Evolutionary conservation across 345 rosid species (phyloP), one percentile per base, ranked within the genome.

Genomic region (Gossypium turneri): DNA sequence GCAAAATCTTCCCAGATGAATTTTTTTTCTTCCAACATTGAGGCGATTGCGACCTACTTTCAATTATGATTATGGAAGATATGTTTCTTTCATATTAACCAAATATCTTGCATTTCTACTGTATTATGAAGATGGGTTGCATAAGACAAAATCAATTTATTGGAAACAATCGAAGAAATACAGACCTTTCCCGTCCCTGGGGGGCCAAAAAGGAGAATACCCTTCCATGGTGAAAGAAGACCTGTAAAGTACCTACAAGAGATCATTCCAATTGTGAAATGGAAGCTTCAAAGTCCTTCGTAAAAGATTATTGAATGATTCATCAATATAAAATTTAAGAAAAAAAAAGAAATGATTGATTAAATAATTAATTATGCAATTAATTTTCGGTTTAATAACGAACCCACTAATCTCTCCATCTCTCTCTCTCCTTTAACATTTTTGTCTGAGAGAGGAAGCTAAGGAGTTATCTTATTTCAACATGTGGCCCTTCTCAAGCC

Each of bases 181-280:
- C 78, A 43, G 24, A 95, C 99, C 99, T 95, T 95, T 78, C 99
- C 99, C 2, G 99, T 95, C 78, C 99, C 98, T 1, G 98, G 96
- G 56, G 99, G 99, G 34, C 99, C 99, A 77, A 95, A 95, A 75
- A 95, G 98, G 70, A 95, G 98, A 81, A 95, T 93, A 76, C 99
- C 99, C 85, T 95, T 95, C 99, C 99, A 95, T 70, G 99, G 99
- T 78, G 99, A 86, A 43, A 95, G 86, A 74, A 93, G 89, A 78
- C 99, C 99, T 12, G 94, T 93, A 66, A 95, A 92, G 83, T 95
- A 95, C 79, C 99, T 95, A 74, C 62, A 83, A 75, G 25, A 59
- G 66, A 3, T 70, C 25, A 80, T n/a, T 6, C 50, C 25, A 34
- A 34, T 34, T 34, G 4, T 34, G 38, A 34, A 34, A 34, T 7